phyloP scores from a whole-genome alignment of 2,329 filamentous ascomycete species.

The Calonectria naviculata region DNA sequence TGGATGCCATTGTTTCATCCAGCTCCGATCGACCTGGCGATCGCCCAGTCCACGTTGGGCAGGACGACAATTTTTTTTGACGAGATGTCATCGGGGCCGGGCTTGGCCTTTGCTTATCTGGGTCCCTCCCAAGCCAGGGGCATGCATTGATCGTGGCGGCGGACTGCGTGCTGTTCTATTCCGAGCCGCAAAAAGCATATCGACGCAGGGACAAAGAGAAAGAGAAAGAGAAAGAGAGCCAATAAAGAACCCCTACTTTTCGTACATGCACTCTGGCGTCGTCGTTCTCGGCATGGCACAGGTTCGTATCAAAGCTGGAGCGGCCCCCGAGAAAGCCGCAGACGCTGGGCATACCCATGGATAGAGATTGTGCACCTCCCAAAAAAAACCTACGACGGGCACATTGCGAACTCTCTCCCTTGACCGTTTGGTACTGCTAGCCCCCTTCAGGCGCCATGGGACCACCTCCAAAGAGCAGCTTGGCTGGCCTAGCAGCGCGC shows the following conservation, averaged over 20 bases:
- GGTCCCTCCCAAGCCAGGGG: not conserved
- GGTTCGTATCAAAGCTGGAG: not conserved
- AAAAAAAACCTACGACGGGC: not conserved
- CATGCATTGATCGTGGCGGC: not conserved
- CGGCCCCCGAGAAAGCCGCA: not conserved
- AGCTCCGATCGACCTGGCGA: not conserved
- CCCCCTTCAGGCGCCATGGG: not conserved
- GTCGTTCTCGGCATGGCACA: not conserved
- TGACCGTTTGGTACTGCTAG: not conserved
- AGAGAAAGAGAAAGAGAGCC: not conserved
- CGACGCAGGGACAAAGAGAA: not conserved
- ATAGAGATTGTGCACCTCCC: not conserved
- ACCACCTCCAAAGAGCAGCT: not conserved
- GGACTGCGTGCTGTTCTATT: not conserved
- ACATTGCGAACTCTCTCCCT: too few species aligned
- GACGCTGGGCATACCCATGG: not conserved
- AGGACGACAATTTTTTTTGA: not conserved
- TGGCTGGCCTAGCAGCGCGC: not conserved
- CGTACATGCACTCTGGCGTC: too few species aligned
- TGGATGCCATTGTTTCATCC: slow-evolving; percentile 5
- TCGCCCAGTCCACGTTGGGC: not conserved
- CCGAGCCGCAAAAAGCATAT: not conserved
- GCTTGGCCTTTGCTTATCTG: not conserved
- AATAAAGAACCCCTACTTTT: not conserved
- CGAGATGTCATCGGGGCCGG: not conserved